Conservation (phyloP, 2,329 filamentous ascomycete species). For the Colletotrichum gigasporum region DNA sequence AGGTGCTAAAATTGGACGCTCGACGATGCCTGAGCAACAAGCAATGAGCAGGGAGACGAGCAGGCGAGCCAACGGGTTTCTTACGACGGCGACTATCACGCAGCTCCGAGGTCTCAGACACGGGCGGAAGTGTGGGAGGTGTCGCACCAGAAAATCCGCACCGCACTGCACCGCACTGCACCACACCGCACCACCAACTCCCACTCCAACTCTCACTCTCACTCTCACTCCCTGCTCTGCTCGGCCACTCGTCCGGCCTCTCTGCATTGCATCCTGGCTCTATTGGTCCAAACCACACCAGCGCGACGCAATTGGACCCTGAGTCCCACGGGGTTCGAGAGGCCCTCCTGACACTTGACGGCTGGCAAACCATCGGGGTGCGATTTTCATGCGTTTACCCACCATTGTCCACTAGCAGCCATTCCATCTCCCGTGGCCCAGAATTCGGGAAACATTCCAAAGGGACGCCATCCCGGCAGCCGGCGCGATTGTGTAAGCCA, state of each 20-base stretch:
- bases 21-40: conserved; percentile 5
- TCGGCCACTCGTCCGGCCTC: conserved; percentile 21
- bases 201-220: background rate
- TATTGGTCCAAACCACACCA: conserved; percentile 2
- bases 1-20: conserved; percentile 27
- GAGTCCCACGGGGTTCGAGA: conserved; percentile 14
- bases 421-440: background rate
- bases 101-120: conserved; percentile 31
- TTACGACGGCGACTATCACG: conserved; percentile 19
- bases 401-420: background rate
- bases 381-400: conserved; percentile 13
- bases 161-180: background rate
- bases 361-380: conserved; percentile 6
- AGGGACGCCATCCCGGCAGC: conserved; percentile 12
- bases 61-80: background rate
- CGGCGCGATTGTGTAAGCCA: conserved; percentile 3
- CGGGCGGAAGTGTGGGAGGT: conserved; percentile 14
- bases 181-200: background rate
- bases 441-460: conserved; percentile 19
- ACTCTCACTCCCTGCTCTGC: background rate
- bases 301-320: conserved; percentile 1
- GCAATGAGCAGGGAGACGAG: background rate
- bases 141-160: conserved; percentile 20
- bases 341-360: conserved; percentile 19
- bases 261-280: conserved; percentile 20